phyloP scores from a whole-genome alignment of 2,329 filamentous ascomycete species.

The Diaporthe aspalathi region DNA sequence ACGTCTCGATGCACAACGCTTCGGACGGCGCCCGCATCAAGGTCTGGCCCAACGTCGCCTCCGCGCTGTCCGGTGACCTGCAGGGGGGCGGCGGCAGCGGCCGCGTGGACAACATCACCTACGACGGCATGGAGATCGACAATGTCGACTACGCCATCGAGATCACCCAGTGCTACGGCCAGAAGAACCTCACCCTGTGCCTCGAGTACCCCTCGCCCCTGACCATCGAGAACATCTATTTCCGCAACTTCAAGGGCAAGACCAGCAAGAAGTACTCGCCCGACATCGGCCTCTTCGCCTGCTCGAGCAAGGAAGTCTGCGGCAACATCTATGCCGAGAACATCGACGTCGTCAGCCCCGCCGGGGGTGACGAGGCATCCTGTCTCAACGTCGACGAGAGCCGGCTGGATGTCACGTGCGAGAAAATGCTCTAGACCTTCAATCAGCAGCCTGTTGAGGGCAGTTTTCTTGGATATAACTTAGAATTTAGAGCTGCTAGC shows the following conservation, averaged over 20 bases:
- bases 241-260: constrained; percentile 64
- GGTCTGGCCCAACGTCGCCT: constrained; percentile 59
- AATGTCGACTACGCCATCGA: constrained; percentile 74
- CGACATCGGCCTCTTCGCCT: constrained; percentile 44
- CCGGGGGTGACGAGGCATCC: constrained; percentile 42
- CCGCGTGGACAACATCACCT: constrained; percentile 71
- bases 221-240: constrained; percentile 64
- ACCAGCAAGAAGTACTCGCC: constrained; percentile 48
- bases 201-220: constrained; percentile 64
- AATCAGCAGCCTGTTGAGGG: background rate
- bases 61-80: constrained; percentile 57
- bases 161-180: constrained; percentile 57
- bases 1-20: constrained; percentile 68
- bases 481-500: background rate
- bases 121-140: constrained; percentile 64
- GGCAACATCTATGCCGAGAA: constrained; percentile 41
- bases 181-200: constrained; percentile 72
- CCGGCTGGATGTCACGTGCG: constrained; percentile 43
- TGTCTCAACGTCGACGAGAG: constrained; percentile 44
- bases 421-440: constrained; percentile 24
- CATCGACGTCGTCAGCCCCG: constrained; percentile 44
- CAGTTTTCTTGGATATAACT: constrained; percentile 19
- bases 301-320: constrained; percentile 43
- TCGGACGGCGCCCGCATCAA: constrained; percentile 78
- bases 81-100: constrained; percentile 70